Evolutionary conservation across 129 eudicot species (phyloP), one percentile per base, ranked within the genome.

Genomic region (Erigeron canadensis): DNA sequence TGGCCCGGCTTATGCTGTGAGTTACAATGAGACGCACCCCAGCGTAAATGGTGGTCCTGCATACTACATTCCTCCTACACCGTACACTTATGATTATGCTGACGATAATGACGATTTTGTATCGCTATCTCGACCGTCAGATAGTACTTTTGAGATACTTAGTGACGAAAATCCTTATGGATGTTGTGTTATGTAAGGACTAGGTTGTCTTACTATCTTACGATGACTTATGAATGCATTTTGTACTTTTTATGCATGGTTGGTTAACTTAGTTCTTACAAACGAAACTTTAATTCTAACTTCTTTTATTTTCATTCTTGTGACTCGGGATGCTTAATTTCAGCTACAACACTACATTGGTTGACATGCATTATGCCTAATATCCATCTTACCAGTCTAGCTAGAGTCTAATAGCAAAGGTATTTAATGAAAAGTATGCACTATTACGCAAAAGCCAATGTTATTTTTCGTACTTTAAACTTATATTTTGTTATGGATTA

Each of bases 151-250:
- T 64, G 90, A 84, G 82, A 71, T 89, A 38, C 80, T 93, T 58
- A 93, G 98, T 62, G 96, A 93, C 76, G 98, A 93, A 81, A 89
- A 89, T 54, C 95, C 96, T 2, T 78, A 80, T 71, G 88, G 84
- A 21, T 93, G 98, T 57, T 70, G 38, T 67, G 63, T 93, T 10
- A 93, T 93, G 74, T 15, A 71, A 71, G 34, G 34, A 28, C 3
- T 28, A 28, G 4, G 53, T 55, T 15, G 75, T 71, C 19, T 5
- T 50, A 17, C 18, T 63, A 44, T 74, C 59, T 19, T 7, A 43
- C 42, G 59, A 37, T 56, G 55, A 48, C 10, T 16, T 53, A 60
- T 57, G 41, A 46, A 15, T 15, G 62, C 41, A 45, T 59, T 44
- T 72, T 45, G 15, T 40, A 45, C 15, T 58, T 48, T 22, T 7